Evolutionary conservation across 306 rosid species (phyloP).

Genomic region (Calophaca sinica): DNA sequence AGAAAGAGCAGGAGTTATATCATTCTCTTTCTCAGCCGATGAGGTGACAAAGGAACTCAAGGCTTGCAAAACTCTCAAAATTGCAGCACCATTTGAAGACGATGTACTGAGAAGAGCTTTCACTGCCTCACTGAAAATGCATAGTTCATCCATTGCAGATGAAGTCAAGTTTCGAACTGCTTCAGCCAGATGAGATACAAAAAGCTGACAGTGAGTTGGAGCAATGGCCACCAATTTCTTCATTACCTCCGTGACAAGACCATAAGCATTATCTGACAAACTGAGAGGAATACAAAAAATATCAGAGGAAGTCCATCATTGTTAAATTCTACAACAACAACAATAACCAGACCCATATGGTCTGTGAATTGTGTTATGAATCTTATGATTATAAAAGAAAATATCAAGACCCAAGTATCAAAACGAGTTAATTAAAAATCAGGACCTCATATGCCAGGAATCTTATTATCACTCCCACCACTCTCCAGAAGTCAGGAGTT

Average conservation of each 20-base stretch:
- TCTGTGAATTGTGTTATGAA: constrained; percentile 11
- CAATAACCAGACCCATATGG: constrained; percentile 23
- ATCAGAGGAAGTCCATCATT: constrained; percentile 44
- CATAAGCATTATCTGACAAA: constrained; percentile 88
- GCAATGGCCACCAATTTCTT: constrained; percentile 88
- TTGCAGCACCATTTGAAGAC: constrained; percentile 93
- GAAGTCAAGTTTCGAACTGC: constrained; percentile 81
- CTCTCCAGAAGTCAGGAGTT: not conserved
- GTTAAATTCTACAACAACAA: constrained; percentile 30
- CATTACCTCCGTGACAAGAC: constrained; percentile 92
- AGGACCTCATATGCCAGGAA: constrained; percentile 2
- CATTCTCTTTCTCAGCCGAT: constrained; percentile 67
- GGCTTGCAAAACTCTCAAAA: constrained; percentile 95
- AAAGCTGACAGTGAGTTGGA: constrained; percentile 83
- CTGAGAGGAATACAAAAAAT: constrained; percentile 57
- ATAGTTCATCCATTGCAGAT: constrained; percentile 86
- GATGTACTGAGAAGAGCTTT: constrained; percentile 82
- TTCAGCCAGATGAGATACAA: constrained; percentile 80
- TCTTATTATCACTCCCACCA: constrained; percentile 18
- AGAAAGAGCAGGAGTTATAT: constrained; percentile 59
- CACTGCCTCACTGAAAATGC: constrained; percentile 72
- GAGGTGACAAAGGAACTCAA: constrained; percentile 83
- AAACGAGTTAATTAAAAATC: constrained; percentile 18
- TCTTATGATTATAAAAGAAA: constrained; percentile 26
- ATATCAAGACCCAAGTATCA: constrained; percentile 22